Conservation (phyloP, 2,329 filamentous ascomycete species). For the Clonostachys chloroleuca region DNA sequence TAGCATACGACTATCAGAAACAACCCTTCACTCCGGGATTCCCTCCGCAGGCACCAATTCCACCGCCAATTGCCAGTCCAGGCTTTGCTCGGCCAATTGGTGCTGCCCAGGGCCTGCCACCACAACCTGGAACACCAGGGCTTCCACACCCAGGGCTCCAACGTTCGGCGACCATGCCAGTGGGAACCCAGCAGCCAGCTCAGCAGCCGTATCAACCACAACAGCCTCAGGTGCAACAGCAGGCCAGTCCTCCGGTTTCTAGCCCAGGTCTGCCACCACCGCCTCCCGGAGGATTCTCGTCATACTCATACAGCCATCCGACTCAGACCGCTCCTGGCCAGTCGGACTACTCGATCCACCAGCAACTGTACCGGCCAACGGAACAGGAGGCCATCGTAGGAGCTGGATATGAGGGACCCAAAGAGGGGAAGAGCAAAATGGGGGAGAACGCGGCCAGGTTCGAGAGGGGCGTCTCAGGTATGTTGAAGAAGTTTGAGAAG, state of each 20-base stretch:
- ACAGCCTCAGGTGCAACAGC: slow-evolving; percentile 15
- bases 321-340: slow-evolving; percentile 14
- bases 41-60: slow-evolving; percentile 39
- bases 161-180: slow-evolving; percentile 46
- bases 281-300: slow-evolving; percentile 51
- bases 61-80: slow-evolving; percentile 37
- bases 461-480: slow-evolving; percentile 66
- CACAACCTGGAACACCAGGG: slow-evolving; percentile 6
- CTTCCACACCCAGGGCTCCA: slow-evolving; percentile 35
- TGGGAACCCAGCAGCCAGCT: slow-evolving; percentile 29
- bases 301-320: slow-evolving; percentile 39
- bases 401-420: slow-evolving; percentile 30
- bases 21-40: slow-evolving; percentile 49
- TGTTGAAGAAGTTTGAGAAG: slow-evolving; percentile 78
- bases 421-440: slow-evolving; percentile 38
- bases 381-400: slow-evolving; percentile 50
- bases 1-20: slow-evolving; percentile 51
- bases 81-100: slow-evolving; percentile 14
- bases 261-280: slow-evolving; percentile 30
- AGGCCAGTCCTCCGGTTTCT: slow-evolving; percentile 17
- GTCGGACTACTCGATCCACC: slow-evolving; percentile 57
- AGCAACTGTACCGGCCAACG: slow-evolving; percentile 66
- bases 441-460: slow-evolving; percentile 63
- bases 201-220: slow-evolving; percentile 41
- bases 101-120: slow-evolving; percentile 11